Evolutionary conservation across 1,284 basidiomycete species (phyloP).

Genomic region (Coriolopsis trogii): DNA sequence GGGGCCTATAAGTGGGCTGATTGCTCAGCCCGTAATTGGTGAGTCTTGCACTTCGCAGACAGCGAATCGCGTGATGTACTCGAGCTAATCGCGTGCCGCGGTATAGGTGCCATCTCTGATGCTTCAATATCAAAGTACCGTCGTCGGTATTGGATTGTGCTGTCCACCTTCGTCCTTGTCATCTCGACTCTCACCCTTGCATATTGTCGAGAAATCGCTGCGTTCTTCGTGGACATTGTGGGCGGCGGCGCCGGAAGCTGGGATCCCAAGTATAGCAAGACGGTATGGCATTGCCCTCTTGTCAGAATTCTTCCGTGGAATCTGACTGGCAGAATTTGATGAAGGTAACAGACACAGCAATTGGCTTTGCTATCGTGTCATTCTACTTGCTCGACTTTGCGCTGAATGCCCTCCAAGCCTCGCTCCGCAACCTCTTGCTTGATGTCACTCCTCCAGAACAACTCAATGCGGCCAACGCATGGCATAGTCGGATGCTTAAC

Average conservation of each 20-base stretch:
- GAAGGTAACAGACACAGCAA: constrained; percentile 77
- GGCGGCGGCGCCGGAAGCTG: constrained; percentile 84
- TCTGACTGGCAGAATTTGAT: no score
- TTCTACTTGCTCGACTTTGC: constrained; percentile 97
- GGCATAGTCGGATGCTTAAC: constrained; percentile 95
- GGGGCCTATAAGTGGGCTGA: constrained; percentile 90
- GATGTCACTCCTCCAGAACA: constrained; percentile 89
- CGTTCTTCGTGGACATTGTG: constrained; percentile 77
- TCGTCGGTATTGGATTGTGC: constrained; percentile 87
- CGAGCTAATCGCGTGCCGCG: background rate
- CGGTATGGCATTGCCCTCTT: constrained; percentile 44
- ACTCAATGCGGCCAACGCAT: constrained; percentile 93
- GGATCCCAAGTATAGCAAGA: constrained; percentile 76
- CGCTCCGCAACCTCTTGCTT: constrained; percentile 87
- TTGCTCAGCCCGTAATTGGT: constrained; percentile 96
- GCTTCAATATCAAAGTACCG: constrained; percentile 88
- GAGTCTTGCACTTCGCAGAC: constrained; percentile 23
- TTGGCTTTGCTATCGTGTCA: constrained; percentile 85
- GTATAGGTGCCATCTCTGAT: constrained; percentile 87
- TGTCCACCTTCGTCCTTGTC: constrained; percentile 78
- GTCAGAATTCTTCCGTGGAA: background rate
- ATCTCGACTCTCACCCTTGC: constrained; percentile 79
- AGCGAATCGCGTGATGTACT: background rate
- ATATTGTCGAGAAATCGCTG: constrained; percentile 80
- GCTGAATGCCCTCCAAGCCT: constrained; percentile 93